phyloP scores from a whole-genome alignment of 2,329 filamentous ascomycete species.

The Trichophyton benhamiae region DNA sequence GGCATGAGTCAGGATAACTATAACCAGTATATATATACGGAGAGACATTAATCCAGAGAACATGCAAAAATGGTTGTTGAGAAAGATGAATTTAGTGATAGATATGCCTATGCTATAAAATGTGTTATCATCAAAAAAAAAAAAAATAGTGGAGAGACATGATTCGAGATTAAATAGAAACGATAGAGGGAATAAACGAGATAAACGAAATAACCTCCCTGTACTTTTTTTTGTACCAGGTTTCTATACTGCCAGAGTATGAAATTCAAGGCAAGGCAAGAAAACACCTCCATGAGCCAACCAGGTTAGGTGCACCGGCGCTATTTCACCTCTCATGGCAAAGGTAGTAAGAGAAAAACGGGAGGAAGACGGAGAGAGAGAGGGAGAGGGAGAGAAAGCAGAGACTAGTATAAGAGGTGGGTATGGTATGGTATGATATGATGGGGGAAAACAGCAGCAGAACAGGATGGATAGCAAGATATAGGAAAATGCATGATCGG shows the following conservation, averaged over 20 bases:
- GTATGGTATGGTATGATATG: background rate
- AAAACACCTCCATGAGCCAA: background rate
- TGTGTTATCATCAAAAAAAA: background rate
- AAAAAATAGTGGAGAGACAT: background rate
- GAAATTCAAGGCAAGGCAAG: background rate
- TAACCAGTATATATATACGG: background rate
- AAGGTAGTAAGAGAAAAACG: too few relatives aligned
- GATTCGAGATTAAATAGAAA: background rate
- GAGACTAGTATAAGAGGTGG: background rate
- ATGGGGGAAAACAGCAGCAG: background rate
- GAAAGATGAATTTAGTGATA: too few relatives aligned
- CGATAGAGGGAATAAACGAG: background rate
- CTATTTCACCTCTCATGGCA: background rate
- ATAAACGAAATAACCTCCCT: background rate
- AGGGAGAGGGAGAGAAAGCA: background rate
- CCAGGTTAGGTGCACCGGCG: background rate
- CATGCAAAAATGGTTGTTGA: background rate
- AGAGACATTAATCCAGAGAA: background rate
- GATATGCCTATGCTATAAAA: background rate
- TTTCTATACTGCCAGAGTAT: conserved; percentile 1
- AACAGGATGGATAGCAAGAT: background rate
- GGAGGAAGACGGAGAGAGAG: background rate
- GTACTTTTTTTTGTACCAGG: background rate
- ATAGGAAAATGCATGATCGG: background rate
- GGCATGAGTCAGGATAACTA: too few relatives aligned